Percentiles rank a stretch among this genome's conserved stretches.
Evolutionary conservation across 2,329 filamentous ascomycete genomes (phyloP).

Genomic region (Beauveria sp.): DNA sequence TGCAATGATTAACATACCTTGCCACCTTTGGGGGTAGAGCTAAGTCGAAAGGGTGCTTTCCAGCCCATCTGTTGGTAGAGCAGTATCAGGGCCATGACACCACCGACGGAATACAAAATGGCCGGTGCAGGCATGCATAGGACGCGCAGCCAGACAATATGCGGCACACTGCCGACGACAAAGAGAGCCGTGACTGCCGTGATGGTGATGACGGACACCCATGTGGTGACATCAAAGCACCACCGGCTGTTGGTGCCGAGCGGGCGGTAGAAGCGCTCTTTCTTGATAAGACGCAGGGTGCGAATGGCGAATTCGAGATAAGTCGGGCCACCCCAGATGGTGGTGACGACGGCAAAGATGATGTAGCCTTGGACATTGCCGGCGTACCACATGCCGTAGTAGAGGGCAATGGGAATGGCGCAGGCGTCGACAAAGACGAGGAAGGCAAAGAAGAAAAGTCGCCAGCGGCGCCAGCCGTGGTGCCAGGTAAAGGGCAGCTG

Average conservation of each 20-base stretch:
- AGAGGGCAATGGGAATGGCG: slow-evolving; percentile 41
- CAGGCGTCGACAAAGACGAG: slow-evolving; percentile 38
- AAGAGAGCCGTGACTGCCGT: slow-evolving; percentile 41
- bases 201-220: slow-evolving; percentile 38
- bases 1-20: slow-evolving; percentile 18
- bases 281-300: slow-evolving; percentile 39
- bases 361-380: slow-evolving; percentile 31
- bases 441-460: slow-evolving; percentile 39
- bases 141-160: slow-evolving; percentile 40
- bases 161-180: slow-evolving; percentile 42
- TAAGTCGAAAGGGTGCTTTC: slow-evolving; percentile 53
- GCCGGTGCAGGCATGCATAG: slow-evolving; percentile 44
- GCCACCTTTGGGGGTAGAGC: slow-evolving; percentile 52
- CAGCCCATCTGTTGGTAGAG: slow-evolving; percentile 29
- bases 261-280: slow-evolving; percentile 41
- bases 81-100: slow-evolving; percentile 30
- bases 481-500: slow-evolving; percentile 35
- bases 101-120: slow-evolving; percentile 40
- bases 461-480: slow-evolving; percentile 31
- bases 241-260: slow-evolving; percentile 38
- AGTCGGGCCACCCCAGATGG: slow-evolving; percentile 48
- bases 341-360: slow-evolving; percentile 45
- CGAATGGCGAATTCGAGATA: slow-evolving; percentile 45
- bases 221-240: slow-evolving; percentile 43
- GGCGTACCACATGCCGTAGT: slow-evolving; percentile 40